Base-by-base conservation (phyloP, 2,329 filamentous ascomycete species). In the Diaporthe vexans region DNA sequence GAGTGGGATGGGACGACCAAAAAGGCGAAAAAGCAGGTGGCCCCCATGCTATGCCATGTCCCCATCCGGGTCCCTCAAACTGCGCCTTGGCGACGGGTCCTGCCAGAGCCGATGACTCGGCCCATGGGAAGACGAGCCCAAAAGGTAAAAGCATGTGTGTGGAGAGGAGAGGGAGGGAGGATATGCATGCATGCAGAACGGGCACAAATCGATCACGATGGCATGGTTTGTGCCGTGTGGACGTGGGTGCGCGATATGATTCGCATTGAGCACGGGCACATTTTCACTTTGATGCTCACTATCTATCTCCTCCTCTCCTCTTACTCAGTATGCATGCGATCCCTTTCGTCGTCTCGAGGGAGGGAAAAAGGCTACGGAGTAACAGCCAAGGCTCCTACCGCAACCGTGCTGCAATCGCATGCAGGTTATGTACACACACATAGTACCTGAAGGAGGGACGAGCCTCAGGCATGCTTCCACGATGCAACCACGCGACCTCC, bases 401-500 rank as follows among this genome's bases (percentile, higher is more conserved):
- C 10, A 48, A 35, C 63, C 46, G 48, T 68, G 63, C 63, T 54
- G 29, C 33, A 13, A 19, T 68, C 5, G 46, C 11, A 54, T 54
- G 63, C 46, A 68, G 46, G 26, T 54, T 21, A 46, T 21, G 37
- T 19, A n/a, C 52, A 54, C 46, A n/a, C 11, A 37, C 35, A 37
- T 37, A 37, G 10, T 13, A 37, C 35, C 35, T 13, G 11, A 13
- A 52, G 48, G 46, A 52, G 46, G 61, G 46, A 52, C 46, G 46
- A 67, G 61, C 46, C 63, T 40, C n/a, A 35, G 52, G 29, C 33
- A 54, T 68, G 63, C 63, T 54, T 68, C 63, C 29, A 35, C 29
- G 63, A 68, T 68, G 63, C 63, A 54, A 68, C 63, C 63, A 68
- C 63, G 54, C 63, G 48, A 54, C 63, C 33, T 68, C 61, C 40